A percentile compares a stretch with the other conserved stretches of the same genome.
Conservation (phyloP, 345 rosid species). For the Adansonia digitata region DNA sequence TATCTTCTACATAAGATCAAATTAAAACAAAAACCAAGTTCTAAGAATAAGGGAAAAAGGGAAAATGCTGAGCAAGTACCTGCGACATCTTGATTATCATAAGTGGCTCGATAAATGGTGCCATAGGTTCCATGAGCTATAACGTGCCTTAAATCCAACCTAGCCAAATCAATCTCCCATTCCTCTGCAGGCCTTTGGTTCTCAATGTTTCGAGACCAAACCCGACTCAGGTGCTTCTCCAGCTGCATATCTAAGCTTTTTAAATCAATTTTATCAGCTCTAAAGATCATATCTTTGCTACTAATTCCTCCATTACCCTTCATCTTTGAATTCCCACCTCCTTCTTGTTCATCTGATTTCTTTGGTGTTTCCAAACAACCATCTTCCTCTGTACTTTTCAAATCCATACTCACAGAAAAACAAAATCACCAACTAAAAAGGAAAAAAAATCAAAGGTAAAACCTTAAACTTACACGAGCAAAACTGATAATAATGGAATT, state of each 20-base stretch:
- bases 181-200: conserved; percentile 55
- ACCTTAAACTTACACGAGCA: background rate
- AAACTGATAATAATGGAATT: background rate
- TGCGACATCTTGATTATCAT: conserved; percentile 81
- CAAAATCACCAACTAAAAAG: conserved; percentile 6
- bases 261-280: conserved; percentile 83
- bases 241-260: conserved; percentile 84
- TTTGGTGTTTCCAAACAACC: conserved; percentile 18
- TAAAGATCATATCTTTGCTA: conserved; percentile 59
- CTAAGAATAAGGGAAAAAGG: background rate
- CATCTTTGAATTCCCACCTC: conserved; percentile 33
- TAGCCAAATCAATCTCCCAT: conserved; percentile 91
- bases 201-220: conserved; percentile 67
- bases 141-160: conserved; percentile 49
- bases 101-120: conserved; percentile 61
- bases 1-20: background rate
- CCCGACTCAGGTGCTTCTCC: conserved; percentile 85
- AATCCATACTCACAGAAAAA: conserved; percentile 34
- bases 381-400: conserved; percentile 33
- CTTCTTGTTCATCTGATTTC: conserved; percentile 16
- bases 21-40: background rate
- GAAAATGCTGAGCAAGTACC: conserved; percentile 53
- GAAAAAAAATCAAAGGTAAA: background rate
- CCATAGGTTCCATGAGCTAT: conserved; percentile 89
- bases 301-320: conserved; percentile 39